These are phyloP conservation scores for Cryphonectria nitschkei DNA, from an alignment of 2,329 filamentous ascomycete genomes.

Conservation along the genomic window DNA sequence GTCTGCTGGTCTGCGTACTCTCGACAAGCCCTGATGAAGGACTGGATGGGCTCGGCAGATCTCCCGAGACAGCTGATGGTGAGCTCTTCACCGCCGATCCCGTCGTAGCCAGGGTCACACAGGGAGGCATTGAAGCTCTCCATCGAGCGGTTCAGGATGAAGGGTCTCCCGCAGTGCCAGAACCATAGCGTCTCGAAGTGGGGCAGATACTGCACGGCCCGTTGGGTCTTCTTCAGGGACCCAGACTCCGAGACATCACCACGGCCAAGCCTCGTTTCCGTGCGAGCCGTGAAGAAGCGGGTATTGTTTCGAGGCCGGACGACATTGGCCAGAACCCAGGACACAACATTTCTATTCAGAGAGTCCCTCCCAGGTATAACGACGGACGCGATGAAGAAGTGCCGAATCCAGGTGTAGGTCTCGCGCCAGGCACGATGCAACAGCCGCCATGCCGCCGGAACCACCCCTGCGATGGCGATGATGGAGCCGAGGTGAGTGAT, in stretches of 20 bases:
- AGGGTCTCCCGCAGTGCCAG: constrained; percentile 49
- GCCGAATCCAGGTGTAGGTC: constrained; percentile 44
- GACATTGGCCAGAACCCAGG: constrained; percentile 48
- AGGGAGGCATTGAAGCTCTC: constrained; percentile 43
- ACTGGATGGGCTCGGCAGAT: constrained; percentile 53
- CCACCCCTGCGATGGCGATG: constrained; percentile 47
- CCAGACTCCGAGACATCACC: constrained; percentile 38
- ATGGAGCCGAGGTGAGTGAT: constrained; percentile 50
- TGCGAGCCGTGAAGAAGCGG: constrained; percentile 49
- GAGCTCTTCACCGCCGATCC: constrained; percentile 50
- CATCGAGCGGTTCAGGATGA: constrained; percentile 49
- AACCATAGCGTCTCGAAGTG: constrained; percentile 53
- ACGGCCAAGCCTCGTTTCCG: constrained; percentile 43
- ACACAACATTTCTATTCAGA: constrained; percentile 49
- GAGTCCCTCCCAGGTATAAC: constrained; percentile 49
- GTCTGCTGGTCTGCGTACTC: constrained; percentile 52
- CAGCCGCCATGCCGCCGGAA: constrained; percentile 46
- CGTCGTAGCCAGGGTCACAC: constrained; percentile 49
- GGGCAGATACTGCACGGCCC: constrained; percentile 48
- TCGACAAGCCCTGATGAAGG: constrained; percentile 50
- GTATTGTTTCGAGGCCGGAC: constrained; percentile 42
- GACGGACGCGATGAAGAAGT: constrained; percentile 49
- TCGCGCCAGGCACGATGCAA: constrained; percentile 43
- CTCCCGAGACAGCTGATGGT: constrained; percentile 55
- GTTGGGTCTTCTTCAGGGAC: constrained; percentile 46